Evolutionary conservation across 176 grass and related monocot genomes (phyloP), one percentile per base, ranked within the genome.

Genomic region (Themeda triandra): DNA sequence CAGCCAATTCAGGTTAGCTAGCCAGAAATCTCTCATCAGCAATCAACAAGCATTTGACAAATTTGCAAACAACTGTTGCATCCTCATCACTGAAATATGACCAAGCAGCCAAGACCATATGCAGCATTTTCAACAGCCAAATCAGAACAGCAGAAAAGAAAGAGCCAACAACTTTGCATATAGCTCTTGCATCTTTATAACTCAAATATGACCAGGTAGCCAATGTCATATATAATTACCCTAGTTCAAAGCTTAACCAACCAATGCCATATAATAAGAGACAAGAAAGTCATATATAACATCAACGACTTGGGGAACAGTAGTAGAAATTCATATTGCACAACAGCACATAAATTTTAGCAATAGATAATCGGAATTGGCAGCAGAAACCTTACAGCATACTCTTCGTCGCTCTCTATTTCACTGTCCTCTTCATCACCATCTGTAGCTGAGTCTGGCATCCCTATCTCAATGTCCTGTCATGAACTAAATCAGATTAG

Each of bases 401-500:
- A 58, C 24, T 82, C 49, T 60, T 82, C 56, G 40, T 33, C 28
- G 25, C 1, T 23, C 15, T 5, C 35, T 13, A 29, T 18, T 42
- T 82, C 67, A 71, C 30, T 58, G 27, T 0, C 49, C 15, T 2
- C 49, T 73, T 53, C 75, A 64, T 42, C 27, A 17, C 18, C 42
- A 73, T 66, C 10, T 28, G 2, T 33, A 62, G 7, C 36, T 64
- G 81, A 58, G 46, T 39, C 15, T 1, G 44, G 13, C 27, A 36
- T 67, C 27, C 48, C 44, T 8, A 1, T 8, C 69, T 27, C 14
- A 3, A 23, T 35, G 44, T 74, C 44, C 33, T 67, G 76, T 37
- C 79, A 80, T 28, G 15, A 75, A 73, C 23, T 44, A 42, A 18
- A 81, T 51, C 24, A 77, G 41, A 71, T 76, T 64, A 64, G 6